Evolutionary conservation across 441 rosid genomes (phyloP), one percentile per base, ranked within the genome.

Genomic region (Theobroma grandiflorum): DNA sequence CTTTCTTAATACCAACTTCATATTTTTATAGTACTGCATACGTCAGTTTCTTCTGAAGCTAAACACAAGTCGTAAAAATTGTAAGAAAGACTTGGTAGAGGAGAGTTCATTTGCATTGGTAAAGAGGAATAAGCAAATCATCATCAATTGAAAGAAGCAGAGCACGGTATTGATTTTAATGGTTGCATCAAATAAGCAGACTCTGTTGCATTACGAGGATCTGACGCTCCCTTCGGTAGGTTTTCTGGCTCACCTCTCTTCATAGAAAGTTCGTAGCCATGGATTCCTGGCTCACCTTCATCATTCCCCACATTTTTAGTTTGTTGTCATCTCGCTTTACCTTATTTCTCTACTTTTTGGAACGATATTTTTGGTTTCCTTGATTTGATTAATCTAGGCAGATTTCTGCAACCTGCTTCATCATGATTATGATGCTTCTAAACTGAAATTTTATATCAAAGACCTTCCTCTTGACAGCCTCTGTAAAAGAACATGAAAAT

Each of bases 191-290:
- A 75, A 78, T 20, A 69, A 53, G 38, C 89, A 80, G 12, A 85
- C 85, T 77, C 94, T 92, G 79, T 80, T 88, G 65, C 62, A 40
- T 75, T 82, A 76, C 20, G 95, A 92, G 85, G 81, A 94, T 80
- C 85, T 90, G 77, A 81, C 90, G 2, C 84, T 85, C 66, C 96
- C 96, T 18, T 33, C 84, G 53, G 94, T 94, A 81, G 0, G 90
- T 83, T 65, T 3, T 10, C 12, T 49, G 22, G 65, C 0, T 20
- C 20, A 26, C 8, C 42, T 55, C 22, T 73, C 53, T 75, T 35
- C 8, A 16, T 22, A 55, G n/a, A 50, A n/a, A 40, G 1, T n/a
- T 10, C 8, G 2, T 20, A 38, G 64, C 65, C 76, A 73, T 73
- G 16, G 52, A 6, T 12, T 14, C 6, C 35, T 59, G 4, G 35